Conservation (phyloP, 2,329 filamentous ascomycete genomes). For the Aureobasidium sp. region DNA sequence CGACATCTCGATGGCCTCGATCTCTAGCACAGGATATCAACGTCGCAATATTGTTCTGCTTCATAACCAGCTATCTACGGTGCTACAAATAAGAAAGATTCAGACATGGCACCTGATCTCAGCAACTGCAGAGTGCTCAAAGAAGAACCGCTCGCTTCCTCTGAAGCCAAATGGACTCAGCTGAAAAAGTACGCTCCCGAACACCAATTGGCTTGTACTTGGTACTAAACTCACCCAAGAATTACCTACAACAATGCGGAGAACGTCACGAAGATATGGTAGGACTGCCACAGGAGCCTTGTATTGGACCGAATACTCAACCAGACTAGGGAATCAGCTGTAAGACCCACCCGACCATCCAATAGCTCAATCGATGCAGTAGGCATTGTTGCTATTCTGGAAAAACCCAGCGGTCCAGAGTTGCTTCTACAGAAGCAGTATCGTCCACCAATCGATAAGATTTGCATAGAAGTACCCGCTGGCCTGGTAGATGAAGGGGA, state of each 20-base stretch:
- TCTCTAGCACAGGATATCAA: neutral
- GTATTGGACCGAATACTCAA: neutral
- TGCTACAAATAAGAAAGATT: neutral
- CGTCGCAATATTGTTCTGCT: neutral
- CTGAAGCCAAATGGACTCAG: constrained; percentile 34
- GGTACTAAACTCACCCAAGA: constrained; percentile 15
- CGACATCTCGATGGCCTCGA: neutral
- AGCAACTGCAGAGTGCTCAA: constrained; percentile 16
- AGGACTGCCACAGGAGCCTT: neutral
- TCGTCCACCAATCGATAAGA: constrained; percentile 49
- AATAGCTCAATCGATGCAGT: constrained; percentile 50
- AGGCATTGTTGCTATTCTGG: constrained; percentile 48
- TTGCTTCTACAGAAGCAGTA: constrained; percentile 48
- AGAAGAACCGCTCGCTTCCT: constrained; percentile 17
- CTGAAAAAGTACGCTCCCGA: constrained; percentile 27
- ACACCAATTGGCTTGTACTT: neutral
- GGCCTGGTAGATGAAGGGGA: constrained; percentile 52
- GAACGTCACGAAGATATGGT: constrained; percentile 12
- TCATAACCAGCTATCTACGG: neutral
- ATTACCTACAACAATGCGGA: constrained; percentile 38
- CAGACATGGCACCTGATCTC: constrained; percentile 12
- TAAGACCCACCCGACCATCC: constrained; percentile 43
- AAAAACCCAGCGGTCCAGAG: constrained; percentile 37
- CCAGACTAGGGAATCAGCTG: constrained; percentile 34
- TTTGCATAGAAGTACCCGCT: constrained; percentile 53